Conservation (phyloP, 345 rosid species). For the Combretum micranthum region DNA sequence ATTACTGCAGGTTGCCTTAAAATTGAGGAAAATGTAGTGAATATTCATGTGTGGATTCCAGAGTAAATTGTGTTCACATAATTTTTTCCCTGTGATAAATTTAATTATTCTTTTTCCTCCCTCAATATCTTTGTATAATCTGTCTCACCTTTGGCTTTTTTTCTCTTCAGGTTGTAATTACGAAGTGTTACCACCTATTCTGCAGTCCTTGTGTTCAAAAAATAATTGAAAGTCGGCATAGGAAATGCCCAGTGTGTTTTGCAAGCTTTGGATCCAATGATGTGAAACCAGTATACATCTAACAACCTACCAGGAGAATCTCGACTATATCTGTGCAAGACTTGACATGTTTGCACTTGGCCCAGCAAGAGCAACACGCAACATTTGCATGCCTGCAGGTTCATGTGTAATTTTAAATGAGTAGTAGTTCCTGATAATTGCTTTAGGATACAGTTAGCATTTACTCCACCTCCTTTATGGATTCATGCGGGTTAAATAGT, state of each 20-base stretch:
- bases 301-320: slow-evolving; percentile 9
- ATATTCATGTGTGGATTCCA: not conserved
- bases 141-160: slow-evolving; percentile 1
- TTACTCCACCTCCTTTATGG: too few species aligned
- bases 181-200: slow-evolving; percentile 92
- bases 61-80: not conserved
- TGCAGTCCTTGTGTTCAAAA: slow-evolving; percentile 83
- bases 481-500: too few species aligned
- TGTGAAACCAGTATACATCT: slow-evolving; percentile 93
- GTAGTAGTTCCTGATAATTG: too few species aligned
- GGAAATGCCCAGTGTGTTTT: slow-evolving; percentile 81
- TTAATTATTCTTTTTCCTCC: not conserved
- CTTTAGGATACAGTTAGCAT: too few species aligned
- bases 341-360: too few species aligned
- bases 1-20: not conserved
- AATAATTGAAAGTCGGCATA: slow-evolving; percentile 62
- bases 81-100: not conserved
- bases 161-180: slow-evolving; percentile 73
- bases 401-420: too few species aligned
- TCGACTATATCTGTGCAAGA: too few species aligned
- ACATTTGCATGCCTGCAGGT: too few species aligned
- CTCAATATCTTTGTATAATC: not conserved
- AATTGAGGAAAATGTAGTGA: too few species aligned
- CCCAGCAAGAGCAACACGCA: too few species aligned
- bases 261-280: slow-evolving; percentile 85